Base-by-base conservation (phyloP, 495 filamentous ascomycete genomes). In the Trichoderma asperelloides region DNA sequence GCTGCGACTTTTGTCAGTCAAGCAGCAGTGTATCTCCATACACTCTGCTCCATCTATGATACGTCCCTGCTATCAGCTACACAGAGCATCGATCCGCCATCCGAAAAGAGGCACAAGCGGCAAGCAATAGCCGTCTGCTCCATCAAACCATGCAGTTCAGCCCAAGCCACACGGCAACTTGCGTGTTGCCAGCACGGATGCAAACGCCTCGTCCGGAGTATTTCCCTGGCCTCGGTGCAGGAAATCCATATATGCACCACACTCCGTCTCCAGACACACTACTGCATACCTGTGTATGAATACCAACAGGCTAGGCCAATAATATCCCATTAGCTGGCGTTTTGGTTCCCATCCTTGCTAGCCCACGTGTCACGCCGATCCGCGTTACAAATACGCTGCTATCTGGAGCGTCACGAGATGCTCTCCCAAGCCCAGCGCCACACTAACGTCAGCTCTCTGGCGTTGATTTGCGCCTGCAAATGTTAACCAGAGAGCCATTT, bases 351-450 rank as follows among this genome's bases (percentile, higher is more conserved):
- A 60, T 60, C 55, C 55, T 25, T 13, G 55, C 55, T 27, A 30
- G 55, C 55, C 55, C 55, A 60, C 55, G 55, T 60, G 55, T 60
- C 55, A 25, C 21, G 55, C 55, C 55, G 55, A 60, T 60, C 55
- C 55, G 12, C 55, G 21, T 30, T 15, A 25, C 55, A 30, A 60
- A 60, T 25, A 30, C 25, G 55, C 55, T 13, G 55, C 55, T 30
- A 30, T 13, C 13, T 11, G 55, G 16, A 16, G 55, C 55, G 55
- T 60, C 55, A 60, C 55, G 55, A 27, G 55, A 30, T 25, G 55
- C 21, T 60, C 21, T 60, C 55, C 8, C 25, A 13, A 12, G 23
- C 55, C 9, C 23, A 11, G 55, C 23, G 55, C 21, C 55, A 27
- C 55, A 60, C 55, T 13, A 60, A 25, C 3, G 0, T 51, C 47